Percentiles rank a stretch among this genome's conserved stretches.
phyloP scores from a whole-genome alignment of 108 stramenopile species.

The Cyclotella sp. region DNA sequence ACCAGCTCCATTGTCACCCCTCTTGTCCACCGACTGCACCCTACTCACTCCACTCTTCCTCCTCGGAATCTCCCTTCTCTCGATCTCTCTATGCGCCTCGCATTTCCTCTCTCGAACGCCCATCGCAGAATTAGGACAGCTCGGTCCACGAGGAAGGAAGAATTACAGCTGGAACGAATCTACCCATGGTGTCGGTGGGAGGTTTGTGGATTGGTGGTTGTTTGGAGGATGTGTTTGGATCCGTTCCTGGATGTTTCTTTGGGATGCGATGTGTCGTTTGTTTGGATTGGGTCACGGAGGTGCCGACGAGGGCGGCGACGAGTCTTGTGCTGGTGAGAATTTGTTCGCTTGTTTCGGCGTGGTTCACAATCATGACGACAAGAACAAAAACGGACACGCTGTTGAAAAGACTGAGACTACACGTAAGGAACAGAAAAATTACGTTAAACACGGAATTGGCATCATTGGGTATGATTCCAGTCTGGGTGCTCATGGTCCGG shows the following conservation, averaged over 20 bases:
- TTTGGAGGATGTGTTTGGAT: slow-evolving; percentile 51
- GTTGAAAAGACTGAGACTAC: not conserved
- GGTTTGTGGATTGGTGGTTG: slow-evolving; percentile 49
- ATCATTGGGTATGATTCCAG: slow-evolving; percentile 76
- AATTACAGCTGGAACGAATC: slow-evolving; percentile 49
- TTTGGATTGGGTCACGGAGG: not conserved
- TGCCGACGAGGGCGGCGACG: not conserved
- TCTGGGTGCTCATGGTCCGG: slow-evolving; percentile 69
- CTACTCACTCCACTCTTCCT: slow-evolving; percentile 44
- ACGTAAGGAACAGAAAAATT: slow-evolving; percentile 1
- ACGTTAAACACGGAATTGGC: slow-evolving; percentile 31
- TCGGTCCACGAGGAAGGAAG: slow-evolving; percentile 35
- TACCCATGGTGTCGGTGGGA: slow-evolving; percentile 27
- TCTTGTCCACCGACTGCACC: slow-evolving; percentile 5
- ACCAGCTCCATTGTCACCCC: slow-evolving; percentile 6
- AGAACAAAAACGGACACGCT: not conserved
- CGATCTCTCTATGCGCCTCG: slow-evolving; percentile 20
- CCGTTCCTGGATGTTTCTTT: slow-evolving; percentile 19
- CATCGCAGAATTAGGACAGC: slow-evolving; percentile 21
- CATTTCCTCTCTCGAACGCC: slow-evolving; percentile 25
- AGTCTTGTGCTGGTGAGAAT: slow-evolving; percentile 37
- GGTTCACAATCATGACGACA: not conserved
- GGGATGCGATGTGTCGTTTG: slow-evolving; percentile 17
- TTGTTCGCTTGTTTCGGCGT: slow-evolving; percentile 50
- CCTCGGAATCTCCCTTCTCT: slow-evolving; percentile 15